phyloP scores from a whole-genome alignment of 805 yeast species.

The Sporopachydermia quercuum region DNA sequence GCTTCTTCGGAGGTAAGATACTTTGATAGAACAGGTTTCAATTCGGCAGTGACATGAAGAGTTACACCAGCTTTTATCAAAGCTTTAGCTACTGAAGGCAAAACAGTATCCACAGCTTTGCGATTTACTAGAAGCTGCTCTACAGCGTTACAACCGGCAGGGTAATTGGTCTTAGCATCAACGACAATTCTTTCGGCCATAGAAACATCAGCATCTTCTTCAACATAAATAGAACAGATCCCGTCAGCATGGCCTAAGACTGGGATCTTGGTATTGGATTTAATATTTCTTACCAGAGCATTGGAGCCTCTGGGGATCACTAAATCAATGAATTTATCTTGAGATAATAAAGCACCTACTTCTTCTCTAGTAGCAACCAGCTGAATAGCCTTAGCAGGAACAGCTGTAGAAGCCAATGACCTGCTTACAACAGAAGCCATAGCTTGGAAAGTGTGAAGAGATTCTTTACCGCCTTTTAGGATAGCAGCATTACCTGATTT shows the following conservation, averaged over 20 bases:
- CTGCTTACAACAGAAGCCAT: constrained; percentile 58
- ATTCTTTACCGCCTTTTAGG: constrained; percentile 94
- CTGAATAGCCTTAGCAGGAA: constrained; percentile 75
- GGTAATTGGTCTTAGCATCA: constrained; percentile 90
- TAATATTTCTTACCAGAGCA: constrained; percentile 74
- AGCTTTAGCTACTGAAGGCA: constrained; percentile 16
- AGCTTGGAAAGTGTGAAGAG: constrained; percentile 66
- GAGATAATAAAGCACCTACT: constrained; percentile 68
- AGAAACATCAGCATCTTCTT: constrained; percentile 56
- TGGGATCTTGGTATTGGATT: constrained; percentile 82
- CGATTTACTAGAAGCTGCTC: constrained; percentile 67
- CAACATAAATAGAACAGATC: constrained; percentile 77
- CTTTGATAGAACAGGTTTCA: constrained; percentile 11
- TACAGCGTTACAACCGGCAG: constrained; percentile 98
- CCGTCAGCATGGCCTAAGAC: constrained; percentile 99
- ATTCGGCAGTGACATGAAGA: constrained; percentile 47
- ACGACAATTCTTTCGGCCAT: constrained; percentile 66
- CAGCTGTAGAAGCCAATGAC: constrained; percentile 47
- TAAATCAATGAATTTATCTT: constrained; percentile 82
- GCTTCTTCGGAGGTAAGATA: constrained; percentile 3
- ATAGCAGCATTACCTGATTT: constrained; percentile 96
- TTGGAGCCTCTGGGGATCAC: constrained; percentile 98
- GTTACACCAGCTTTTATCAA: constrained; percentile 57
- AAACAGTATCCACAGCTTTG: constrained; percentile 21
- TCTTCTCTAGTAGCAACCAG: constrained; percentile 81